Conservation (phyloP, 192 early-diverging fungal genomes). For the Podila horticola region DNA sequence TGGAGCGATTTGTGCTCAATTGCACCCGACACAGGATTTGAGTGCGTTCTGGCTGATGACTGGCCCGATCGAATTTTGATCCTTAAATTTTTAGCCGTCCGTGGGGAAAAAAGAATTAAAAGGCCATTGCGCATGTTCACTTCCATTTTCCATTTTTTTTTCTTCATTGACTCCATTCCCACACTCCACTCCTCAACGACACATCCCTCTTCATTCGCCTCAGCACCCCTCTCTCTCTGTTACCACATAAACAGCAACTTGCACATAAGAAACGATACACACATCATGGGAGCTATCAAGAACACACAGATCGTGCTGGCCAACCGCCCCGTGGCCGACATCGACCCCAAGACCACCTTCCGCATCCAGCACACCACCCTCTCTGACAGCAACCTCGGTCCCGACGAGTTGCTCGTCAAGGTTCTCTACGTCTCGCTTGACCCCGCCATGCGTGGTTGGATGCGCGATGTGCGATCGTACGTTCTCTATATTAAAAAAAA, state of each 20-base stretch:
- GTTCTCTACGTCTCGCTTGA: slow-evolving; percentile 60
- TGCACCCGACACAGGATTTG: too few relatives aligned
- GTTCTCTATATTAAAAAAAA: too few relatives aligned
- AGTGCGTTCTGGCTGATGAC: slow-evolving; percentile 3
- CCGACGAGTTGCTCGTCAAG: slow-evolving; percentile 54
- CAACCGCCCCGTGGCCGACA: slow-evolving; percentile 43
- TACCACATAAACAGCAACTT: not conserved
- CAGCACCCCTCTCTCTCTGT: not conserved
- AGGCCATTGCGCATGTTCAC: slow-evolving; percentile 1
- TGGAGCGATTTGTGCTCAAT: too few relatives aligned
- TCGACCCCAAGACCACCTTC: slow-evolving; percentile 56
- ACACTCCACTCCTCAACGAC: not conserved
- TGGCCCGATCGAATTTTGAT: slow-evolving; percentile 13
- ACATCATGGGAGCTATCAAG: slow-evolving; percentile 28
- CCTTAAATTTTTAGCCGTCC: not conserved
- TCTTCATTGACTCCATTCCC: not conserved
- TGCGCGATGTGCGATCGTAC: slow-evolving; percentile 57
- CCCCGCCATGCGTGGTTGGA: slow-evolving; percentile 62
- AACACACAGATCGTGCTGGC: slow-evolving; percentile 58
- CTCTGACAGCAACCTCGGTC: slow-evolving; percentile 32
- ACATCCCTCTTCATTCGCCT: not conserved
- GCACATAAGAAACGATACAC: not conserved
- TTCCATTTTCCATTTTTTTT: slow-evolving; percentile 2
- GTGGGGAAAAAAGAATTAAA: not conserved
- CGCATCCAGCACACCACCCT: slow-evolving; percentile 39